Base-by-base conservation (phyloP, 2,329 filamentous ascomycete species). In the Colletotrichum camelliae region DNA sequence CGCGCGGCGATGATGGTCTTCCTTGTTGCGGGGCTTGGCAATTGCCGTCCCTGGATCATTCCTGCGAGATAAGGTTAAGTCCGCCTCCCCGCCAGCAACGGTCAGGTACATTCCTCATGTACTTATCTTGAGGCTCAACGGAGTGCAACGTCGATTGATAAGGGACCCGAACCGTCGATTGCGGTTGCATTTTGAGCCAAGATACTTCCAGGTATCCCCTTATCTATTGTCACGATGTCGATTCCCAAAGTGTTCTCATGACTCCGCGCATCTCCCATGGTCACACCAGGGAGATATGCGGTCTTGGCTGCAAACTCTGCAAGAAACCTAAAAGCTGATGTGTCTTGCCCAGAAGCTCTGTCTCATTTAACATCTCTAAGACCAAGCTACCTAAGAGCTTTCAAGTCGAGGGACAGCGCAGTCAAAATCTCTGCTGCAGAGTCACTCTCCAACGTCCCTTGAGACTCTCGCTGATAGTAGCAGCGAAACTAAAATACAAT, bases 1-100 rank as follows among this genome's bases (percentile, higher is more conserved):
- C 74, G 64, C 37, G 69, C 64, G 58, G 70, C 70, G 35, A 27
- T 29, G 70, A 60, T 65, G 64, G 58, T 69, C 70, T 75, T 52
- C 43, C 43, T 65, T 57, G 33, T 67, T 52, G 70, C 70, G 70
- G 74, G 70, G 67, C 74, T 76, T 74, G 74, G 74, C 74, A 65
- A 16, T 16, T 35, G 21, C 31, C 37, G 39, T 74, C 33, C 43
- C 48, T 73, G 64, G 58, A 29, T 58, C 69, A 67, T 37, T 69
- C 64, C 70, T 65, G 48, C 65, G 48, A 73, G 74, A 76, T 76
- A 76, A 76, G 74, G 65, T 74, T 76, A 35, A 65, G 35, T 39
- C 55, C 43, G 43, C 27, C 55, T 58, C 8, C 61, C 64, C 37
- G 65, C 48, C 35, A n/a, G 57, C 21, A 60, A 21, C 55, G 39